Evolutionary conservation across 345 rosid species (phyloP).

Genomic region (Eucalyptus camaldulensis): DNA sequence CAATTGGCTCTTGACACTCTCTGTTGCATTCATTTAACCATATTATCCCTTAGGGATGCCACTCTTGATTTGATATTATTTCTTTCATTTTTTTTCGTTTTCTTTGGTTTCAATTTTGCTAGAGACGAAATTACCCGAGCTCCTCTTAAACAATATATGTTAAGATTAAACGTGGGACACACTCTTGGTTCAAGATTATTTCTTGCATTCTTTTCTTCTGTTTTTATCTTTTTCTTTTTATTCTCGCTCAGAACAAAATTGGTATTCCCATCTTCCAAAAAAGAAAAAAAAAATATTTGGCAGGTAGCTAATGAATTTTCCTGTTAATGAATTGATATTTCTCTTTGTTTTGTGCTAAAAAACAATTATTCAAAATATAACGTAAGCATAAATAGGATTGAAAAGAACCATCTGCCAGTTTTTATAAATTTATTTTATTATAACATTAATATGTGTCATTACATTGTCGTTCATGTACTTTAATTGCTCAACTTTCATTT

Average conservation of each 20-base stretch:
- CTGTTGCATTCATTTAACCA: fast-evolving
- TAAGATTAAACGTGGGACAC: background rate
- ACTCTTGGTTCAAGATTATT: background rate
- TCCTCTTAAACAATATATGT: background rate
- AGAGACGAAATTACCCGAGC: background rate
- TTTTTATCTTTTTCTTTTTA: background rate
- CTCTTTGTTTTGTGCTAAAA: background rate
- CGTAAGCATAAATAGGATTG: background rate
- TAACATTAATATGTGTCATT: background rate
- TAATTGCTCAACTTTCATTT: too few species aligned
- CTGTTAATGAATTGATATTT: background rate
- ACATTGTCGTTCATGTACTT: too few species aligned
- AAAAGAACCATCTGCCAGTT: background rate
- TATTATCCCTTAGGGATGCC: background rate
- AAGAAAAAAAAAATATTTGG: background rate
- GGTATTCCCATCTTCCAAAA: too few species aligned
- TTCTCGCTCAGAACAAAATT: background rate
- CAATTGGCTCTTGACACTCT: background rate
- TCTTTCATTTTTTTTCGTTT: too few species aligned
- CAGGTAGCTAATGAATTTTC: background rate
- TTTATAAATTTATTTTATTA: too few species aligned
- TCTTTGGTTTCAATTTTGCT: background rate
- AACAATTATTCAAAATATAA: background rate
- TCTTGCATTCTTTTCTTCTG: background rate
- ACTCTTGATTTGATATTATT: background rate